Evolutionary conservation across 1,139 yeast genomes (phyloP).

Genomic region (Nakaseomyces bracarensis): DNA sequence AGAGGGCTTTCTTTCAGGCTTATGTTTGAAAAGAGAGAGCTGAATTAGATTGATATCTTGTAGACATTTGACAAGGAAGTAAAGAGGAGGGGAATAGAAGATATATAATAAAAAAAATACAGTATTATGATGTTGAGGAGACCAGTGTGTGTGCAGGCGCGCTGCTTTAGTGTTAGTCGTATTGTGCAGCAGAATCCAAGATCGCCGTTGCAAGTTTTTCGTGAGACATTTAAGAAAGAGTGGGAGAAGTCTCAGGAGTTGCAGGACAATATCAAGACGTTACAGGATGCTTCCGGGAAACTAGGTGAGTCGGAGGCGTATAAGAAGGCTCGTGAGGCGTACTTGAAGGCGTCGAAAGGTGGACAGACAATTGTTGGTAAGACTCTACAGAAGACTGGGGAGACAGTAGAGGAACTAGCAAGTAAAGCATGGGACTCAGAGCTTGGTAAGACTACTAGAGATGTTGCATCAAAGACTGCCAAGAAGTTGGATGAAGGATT

Average conservation of each 20-base stretch:
- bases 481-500: constrained; percentile 71
- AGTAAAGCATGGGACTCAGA: constrained; percentile 95
- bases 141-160: neutral
- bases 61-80: no score
- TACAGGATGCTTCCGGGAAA: constrained; percentile 93
- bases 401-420: constrained; percentile 85
- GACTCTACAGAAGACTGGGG: constrained; percentile 85
- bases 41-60: no score
- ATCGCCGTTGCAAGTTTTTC: constrained; percentile 86
- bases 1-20: no score
- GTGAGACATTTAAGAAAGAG: constrained; percentile 84
- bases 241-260: constrained; percentile 86
- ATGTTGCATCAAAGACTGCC: constrained; percentile 72
- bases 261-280: constrained; percentile 86
- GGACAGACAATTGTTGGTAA: constrained; percentile 73
- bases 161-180: constrained; percentile 1
- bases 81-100: no score
- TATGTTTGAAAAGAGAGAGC: no score
- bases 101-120: no score
- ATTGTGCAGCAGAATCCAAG: constrained; percentile 30
- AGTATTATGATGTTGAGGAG: neutral
- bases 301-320: constrained; percentile 92
- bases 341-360: constrained; percentile 68
- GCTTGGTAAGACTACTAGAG: constrained; percentile 79
- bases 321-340: constrained; percentile 88